Evolutionary conservation across 2,329 filamentous ascomycete genomes (phyloP).

Genomic region (Aspergillus alliaceus): DNA sequence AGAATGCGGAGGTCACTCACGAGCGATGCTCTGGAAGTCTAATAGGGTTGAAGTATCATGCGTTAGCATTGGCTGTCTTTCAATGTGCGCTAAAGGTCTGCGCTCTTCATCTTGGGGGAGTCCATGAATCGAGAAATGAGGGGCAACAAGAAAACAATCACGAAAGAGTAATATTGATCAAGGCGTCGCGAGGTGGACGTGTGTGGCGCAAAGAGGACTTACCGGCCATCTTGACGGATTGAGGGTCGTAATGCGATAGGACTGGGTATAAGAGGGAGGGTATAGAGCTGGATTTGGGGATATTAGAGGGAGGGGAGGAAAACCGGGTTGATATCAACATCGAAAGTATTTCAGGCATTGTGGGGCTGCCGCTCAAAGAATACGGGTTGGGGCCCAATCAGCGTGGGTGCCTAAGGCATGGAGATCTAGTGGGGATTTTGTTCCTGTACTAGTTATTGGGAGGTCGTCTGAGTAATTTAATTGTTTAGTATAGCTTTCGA

Average conservation of each 20-base stretch:
- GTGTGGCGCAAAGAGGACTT: constrained; percentile 15
- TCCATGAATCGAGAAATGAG: constrained; percentile 17
- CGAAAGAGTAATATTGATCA: neutral
- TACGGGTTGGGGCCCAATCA: constrained; percentile 1
- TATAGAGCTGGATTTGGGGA: constrained; percentile 11
- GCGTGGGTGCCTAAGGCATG: neutral
- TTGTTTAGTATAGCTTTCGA: neutral
- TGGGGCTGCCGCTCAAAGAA: constrained; percentile 11
- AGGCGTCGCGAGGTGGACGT: neutral
- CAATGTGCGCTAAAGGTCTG: neutral
- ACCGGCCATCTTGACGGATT: constrained; percentile 36
- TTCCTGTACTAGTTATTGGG: neutral
- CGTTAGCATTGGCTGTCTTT: neutral
- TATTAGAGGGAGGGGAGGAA: constrained; percentile 2
- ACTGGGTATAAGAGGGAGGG: constrained; percentile 7
- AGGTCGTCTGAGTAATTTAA: neutral
- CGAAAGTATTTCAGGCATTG: constrained; percentile 15
- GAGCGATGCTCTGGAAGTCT: constrained; percentile 42
- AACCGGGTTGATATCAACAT: constrained; percentile 16
- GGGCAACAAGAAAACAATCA: constrained; percentile 13
- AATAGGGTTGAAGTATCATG: neutral
- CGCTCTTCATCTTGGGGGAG: constrained; percentile 15
- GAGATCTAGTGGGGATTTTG: neutral
- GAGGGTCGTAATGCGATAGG: constrained; percentile 18
- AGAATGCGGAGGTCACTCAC: constrained; percentile 30